Evolutionary conservation across 306 rosid genomes (phyloP), one percentile per base, ranked within the genome.

Genomic region (Dicorynia guianensis): DNA sequence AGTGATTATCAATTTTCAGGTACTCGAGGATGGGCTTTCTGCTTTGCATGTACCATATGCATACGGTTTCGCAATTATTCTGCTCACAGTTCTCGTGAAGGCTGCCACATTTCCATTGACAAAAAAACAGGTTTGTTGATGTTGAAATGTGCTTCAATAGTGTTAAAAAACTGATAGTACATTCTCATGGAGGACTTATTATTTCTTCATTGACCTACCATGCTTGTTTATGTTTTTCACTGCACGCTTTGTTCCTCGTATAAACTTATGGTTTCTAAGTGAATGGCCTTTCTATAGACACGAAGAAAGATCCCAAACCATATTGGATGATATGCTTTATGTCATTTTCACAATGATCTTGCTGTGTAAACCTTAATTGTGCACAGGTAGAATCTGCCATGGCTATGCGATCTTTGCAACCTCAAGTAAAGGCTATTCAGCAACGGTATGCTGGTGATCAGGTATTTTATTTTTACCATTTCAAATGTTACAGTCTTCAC

Each of bases 41-140:
- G 10, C 90, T 73, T 39, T 89, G 63, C 97, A 96, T 78, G 94
- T 84, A 53, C 98, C 99, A 1, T 96, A 96, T 71, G 82, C 97
- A 8, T 93, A 96, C 88, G 99, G 99, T 42, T 96, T 96, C 79
- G 97, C 99, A 15, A 96, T 96, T 81, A 93, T 96, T 73, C 87
- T 93, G 17, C 96, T 93, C 44, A 93, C 97, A 0, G 74, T 93
- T 88, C 83, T 93, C 46, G 96, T 93, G 38, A 93, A 93, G 82
- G 97, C 93, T 71, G 91, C 86, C 44, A 93, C 97, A 3, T 93
- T 88, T 85, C 97, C 97, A 3, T 81, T 93, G 85, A 84, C 97
- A 9, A 93, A 89, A 78, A 93, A 90, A 47, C 97, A 93, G 96
- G 97, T 93, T 77, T 57, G 84, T 55, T 9, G 30, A 43, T 80